Percentiles rank a stretch among this genome's conserved stretches.
phyloP scores from a whole-genome alignment of 176 grass and related monocot species.

The Zoysia pacifica region DNA sequence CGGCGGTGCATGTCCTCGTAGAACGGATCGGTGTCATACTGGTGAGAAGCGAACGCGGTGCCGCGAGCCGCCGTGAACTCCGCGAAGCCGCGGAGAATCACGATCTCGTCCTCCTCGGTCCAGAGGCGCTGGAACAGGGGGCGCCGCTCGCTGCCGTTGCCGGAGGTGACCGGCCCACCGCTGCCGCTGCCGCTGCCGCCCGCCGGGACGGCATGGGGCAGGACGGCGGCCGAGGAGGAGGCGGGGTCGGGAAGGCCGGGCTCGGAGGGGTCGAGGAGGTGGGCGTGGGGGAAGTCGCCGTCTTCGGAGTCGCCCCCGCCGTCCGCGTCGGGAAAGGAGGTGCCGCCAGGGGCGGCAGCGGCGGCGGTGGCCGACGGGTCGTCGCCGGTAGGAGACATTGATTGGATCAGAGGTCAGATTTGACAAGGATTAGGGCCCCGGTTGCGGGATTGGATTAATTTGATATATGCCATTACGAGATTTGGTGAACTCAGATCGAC shows the following conservation, averaged over 20 bases:
- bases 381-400: slow-evolving; percentile 47
- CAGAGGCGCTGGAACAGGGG: slow-evolving; percentile 91
- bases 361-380: slow-evolving; percentile 28
- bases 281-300: slow-evolving; percentile 42
- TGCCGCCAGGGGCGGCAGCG: background rate
- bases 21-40: slow-evolving; percentile 97
- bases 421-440: slow-evolving; percentile 22
- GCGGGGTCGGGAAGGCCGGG: slow-evolving; percentile 17
- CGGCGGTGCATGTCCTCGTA: slow-evolving; percentile 88
- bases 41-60: slow-evolving; percentile 96
- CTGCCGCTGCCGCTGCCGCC: slow-evolving; percentile 27
- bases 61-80: slow-evolving; percentile 87
- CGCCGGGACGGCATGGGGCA: slow-evolving; percentile 12
- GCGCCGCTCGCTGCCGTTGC: slow-evolving; percentile 59
- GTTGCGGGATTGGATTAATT: slow-evolving; percentile 19
- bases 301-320: slow-evolving; percentile 58
- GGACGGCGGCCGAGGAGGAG: slow-evolving; percentile 36
- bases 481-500: slow-evolving; percentile 33
- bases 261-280: slow-evolving; percentile 44
- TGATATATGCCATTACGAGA: too few relatives aligned
- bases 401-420: slow-evolving; percentile 39
- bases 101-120: slow-evolving; percentile 98
- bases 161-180: slow-evolving; percentile 35
- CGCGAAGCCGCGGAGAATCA: slow-evolving; percentile 79
- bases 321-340: slow-evolving; percentile 46